Evolutionary conservation across 306 rosid species (phyloP).

Genomic region (Dalbergia cultrata): DNA sequence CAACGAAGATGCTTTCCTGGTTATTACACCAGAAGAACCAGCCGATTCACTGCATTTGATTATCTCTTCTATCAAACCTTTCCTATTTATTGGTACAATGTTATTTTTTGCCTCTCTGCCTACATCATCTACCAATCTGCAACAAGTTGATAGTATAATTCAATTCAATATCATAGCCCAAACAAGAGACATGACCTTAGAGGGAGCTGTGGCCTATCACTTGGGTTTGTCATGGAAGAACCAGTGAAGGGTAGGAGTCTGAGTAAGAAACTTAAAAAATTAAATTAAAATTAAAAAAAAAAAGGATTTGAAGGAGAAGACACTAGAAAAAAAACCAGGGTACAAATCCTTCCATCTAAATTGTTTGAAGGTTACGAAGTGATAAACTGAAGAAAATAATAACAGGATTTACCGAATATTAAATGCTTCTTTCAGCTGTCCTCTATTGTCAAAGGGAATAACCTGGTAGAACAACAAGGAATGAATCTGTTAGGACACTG

Average conservation of each 20-base stretch:
- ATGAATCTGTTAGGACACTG: background rate
- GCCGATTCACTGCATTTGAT: conserved; percentile 4
- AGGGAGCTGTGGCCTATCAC: no score
- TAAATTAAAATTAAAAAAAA: no score
- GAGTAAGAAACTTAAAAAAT: no score
- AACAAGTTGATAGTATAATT: no score
- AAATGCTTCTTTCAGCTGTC: conserved; percentile 98
- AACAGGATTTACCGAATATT: conserved; percentile 76
- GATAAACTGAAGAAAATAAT: background rate
- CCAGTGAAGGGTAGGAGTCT: no score
- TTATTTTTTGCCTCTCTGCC: background rate
- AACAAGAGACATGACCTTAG: no score
- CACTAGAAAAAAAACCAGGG: no score
- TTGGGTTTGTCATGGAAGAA: no score
- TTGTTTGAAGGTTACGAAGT: background rate
- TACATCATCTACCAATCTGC: background rate
- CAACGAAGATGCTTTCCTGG: background rate
- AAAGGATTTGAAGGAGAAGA: no score
- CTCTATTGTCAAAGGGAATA: conserved; percentile 95
- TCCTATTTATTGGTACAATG: background rate
- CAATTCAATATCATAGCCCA: no score
- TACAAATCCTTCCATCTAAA: no score
- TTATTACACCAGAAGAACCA: background rate
- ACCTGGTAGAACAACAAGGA: conserved; percentile 65
- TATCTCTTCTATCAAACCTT: background rate